These are phyloP conservation scores for Neurospora intermedia DNA, from an alignment of 495 filamentous ascomycete genomes.

Conservation along the genomic window DNA sequence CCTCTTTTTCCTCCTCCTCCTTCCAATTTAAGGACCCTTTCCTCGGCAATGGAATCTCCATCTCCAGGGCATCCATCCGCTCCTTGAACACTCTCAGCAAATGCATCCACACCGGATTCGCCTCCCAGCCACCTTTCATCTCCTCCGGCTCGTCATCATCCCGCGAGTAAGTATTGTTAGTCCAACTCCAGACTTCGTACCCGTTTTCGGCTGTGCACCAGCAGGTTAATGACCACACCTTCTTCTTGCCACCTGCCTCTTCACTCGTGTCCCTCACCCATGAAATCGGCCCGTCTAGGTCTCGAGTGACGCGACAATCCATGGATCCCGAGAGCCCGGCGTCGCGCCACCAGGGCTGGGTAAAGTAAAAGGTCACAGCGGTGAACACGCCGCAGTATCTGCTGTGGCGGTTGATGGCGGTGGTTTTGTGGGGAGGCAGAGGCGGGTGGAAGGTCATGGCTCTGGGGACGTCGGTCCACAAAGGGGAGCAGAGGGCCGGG, in stretches of 20 bases:
- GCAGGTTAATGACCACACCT: not conserved
- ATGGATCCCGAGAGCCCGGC: conserved; percentile 23
- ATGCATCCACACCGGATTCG: conserved; percentile 1
- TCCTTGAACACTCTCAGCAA: conserved; percentile 1
- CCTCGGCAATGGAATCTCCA: not conserved
- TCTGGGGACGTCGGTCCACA: not conserved
- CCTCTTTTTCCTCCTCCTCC: not conserved
- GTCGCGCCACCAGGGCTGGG: conserved; percentile 30
- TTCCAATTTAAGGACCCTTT: not conserved
- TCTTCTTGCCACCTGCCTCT: conserved; percentile 16
- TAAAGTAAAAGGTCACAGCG: conserved; percentile 16
- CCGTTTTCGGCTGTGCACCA: not conserved
- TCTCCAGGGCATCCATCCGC: not conserved
- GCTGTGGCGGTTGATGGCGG: conserved; percentile 11
- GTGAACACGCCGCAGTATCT: conserved; percentile 27
- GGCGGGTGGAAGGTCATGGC: conserved; percentile 21
- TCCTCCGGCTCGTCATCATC: conserved; percentile 7
- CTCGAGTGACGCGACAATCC: conserved; percentile 1
- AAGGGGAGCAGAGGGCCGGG: conserved; percentile 17
- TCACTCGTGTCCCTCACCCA: conserved; percentile 32
- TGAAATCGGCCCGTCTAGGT: conserved; percentile 24
- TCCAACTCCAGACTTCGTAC: not conserved
- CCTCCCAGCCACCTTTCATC: not conserved
- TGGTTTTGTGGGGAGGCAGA: not conserved
- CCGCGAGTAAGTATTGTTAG: conserved; percentile 31